Evolutionary conservation across 495 filamentous ascomycete genomes (phyloP), one percentile per base, ranked within the genome.

Genomic region (Terfezia claveryi): DNA sequence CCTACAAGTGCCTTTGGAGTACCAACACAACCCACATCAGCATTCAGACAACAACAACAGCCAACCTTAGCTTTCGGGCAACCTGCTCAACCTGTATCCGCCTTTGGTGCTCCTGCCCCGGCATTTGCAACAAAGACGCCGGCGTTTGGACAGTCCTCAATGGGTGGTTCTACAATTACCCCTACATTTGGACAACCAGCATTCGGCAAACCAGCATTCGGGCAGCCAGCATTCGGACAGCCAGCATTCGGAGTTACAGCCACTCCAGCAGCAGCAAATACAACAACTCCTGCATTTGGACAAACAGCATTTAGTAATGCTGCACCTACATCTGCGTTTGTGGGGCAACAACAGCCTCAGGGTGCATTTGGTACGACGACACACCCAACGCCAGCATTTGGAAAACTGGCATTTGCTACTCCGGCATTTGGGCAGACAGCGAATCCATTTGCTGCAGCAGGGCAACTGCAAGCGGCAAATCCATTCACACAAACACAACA

Each of bases 191-290:
- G 50, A 12, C 60, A 62, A 46, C 57, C 63, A 6, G 56, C 60
- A 2, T 65, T 65, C 36, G 62, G 62, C 17, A 62, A 65, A 37
- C 61, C 62, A 23, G 56, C 61, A 36, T 64, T 50, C 60, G 60
- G 9, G 46, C 57, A 68, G 53, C 65, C 69, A n/a, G 57, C 64
- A 6, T 68, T 73, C 54, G 71, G 70, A 7, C 71, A 71, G 61
- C 49, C 53, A 11, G 56, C 59, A 27, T 65, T 68, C 52, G 65
- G 67, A 2, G 58, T 65, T 49, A 3, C 41, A 20, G 41, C 41
- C 41, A 59, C 68, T 2, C 56, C 66, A 11, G n/a, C 54, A 53
- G 49, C 59, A 56, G 56, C 61, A 2, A 62, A 66, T 36, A 55
- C 69, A n/a, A 60, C 64, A 36, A 38, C 53, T 4, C 50, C 61